Conservation (phyloP, 2,329 filamentous ascomycete species). For the Colletotrichum gloeosporioides region DNA sequence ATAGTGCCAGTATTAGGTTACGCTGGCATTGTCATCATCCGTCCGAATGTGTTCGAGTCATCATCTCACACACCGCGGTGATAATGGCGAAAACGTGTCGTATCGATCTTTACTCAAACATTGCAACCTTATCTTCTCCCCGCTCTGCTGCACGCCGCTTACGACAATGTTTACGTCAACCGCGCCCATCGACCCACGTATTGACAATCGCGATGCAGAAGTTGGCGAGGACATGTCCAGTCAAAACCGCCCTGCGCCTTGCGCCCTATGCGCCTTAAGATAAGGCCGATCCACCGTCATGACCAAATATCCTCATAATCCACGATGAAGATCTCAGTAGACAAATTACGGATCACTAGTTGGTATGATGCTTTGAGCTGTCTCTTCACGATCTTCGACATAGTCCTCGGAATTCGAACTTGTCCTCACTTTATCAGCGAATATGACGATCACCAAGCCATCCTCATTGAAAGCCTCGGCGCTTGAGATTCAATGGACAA, state of each 20-base stretch:
- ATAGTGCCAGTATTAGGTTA: neutral
- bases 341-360: neutral
- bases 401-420: neutral
- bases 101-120: neutral
- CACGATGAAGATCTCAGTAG: neutral
- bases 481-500: neutral
- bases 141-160: neutral
- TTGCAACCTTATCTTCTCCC: neutral
- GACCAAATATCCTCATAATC: neutral
- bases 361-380: fast-evolving
- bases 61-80: neutral
- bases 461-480: neutral
- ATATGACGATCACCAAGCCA: neutral
- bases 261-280: neutral
- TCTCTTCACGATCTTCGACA: neutral
- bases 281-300: neutral
- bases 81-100: neutral
- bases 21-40: neutral
- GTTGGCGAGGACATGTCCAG: neutral
- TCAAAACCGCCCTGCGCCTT: neutral
- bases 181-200: neutral
- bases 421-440: neutral
- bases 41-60: neutral
- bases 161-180: neutral
- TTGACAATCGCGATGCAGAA: neutral